Evolutionary conservation across 2,329 filamentous ascomycete species (phyloP).

Genomic region (Ophiocordyceps camponoti-saundersi): DNA sequence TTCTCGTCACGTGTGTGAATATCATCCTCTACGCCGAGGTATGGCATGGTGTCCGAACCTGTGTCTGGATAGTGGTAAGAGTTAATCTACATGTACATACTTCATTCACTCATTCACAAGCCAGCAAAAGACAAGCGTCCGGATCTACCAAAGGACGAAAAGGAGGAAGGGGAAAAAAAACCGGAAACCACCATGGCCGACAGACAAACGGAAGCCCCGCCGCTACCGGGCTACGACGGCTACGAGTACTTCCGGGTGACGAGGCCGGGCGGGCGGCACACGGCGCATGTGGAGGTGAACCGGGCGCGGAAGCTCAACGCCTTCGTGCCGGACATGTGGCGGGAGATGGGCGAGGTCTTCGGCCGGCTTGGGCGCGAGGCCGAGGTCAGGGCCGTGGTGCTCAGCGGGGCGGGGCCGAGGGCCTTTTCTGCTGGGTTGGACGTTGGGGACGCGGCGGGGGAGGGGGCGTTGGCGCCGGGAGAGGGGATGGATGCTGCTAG

Average conservation of each 20-base stretch:
- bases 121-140: neutral
- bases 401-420: conserved; percentile 65
- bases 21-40: too few species aligned
- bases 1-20: neutral
- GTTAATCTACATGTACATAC: too few species aligned
- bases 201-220: neutral
- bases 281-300: conserved; percentile 76
- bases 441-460: conserved; percentile 49
- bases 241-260: neutral
- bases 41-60: too few species aligned
- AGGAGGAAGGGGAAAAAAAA: neutral
- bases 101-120: neutral
- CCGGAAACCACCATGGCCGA: neutral
- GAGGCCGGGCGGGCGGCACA: neutral
- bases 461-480: conserved; percentile 13
- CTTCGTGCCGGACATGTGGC: conserved; percentile 74
- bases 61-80: too few species aligned
- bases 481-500: conserved; percentile 41
- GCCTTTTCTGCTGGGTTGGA: conserved; percentile 83
- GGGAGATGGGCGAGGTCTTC: conserved; percentile 62
- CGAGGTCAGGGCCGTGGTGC: conserved; percentile 57
- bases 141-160: too few species aligned
- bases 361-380: conserved; percentile 52
- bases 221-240: neutral
- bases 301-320: conserved; percentile 75